Base-by-base conservation (phyloP, 1,284 basidiomycete species). In the Boletus semigastroideus region DNA sequence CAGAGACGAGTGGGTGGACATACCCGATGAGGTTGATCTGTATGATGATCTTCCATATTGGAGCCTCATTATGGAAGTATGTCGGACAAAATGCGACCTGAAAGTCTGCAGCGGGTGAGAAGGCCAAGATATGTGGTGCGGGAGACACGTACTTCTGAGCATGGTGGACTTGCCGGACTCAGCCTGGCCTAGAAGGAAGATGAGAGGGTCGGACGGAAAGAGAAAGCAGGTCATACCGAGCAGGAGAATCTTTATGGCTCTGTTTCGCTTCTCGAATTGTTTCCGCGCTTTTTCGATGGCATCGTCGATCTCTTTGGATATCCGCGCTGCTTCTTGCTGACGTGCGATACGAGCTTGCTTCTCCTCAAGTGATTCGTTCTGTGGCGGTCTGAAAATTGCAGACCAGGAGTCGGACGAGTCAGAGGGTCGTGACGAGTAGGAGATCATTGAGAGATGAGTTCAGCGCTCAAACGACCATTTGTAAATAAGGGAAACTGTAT, bases 151-250 rank as follows among this genome's bases (percentile, higher is more conserved):
- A 86, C 84, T 86, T 69, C 84, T 83, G 48, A 87, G 66, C 16
- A 84, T 78, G 10, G 84, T 83, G 49, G 84, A 86, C 73, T 87
- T 87, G 49, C 84, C 84, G 1, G 83, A 84, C 71, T 85, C 82
- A 5, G 82, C 79, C 66, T 86, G 84, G 30, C 83, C 83, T 85
- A 58, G 42, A 43, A 45, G 48, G 5, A 10, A 20, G 9, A 12
- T 19, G 1, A 10, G 42, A 0, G 20, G 4, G 0, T 5, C 3
- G 3, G 12, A 4, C 7, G 38, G n/a, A 10, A 3, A 1, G n/a
- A 17, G 5, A 33, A 28, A 22, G 27, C 16, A 5, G 36, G 46
- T 64, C 75, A 58, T 48, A 83, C 86, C 86, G 40, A 87, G 71
- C 5, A 88, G 69, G 49, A 87, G 72, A 30, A 88, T 74, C 67